phyloP scores from a whole-genome alignment of 2,329 filamentous ascomycete genomes.

The Curvularia eragrostidis region DNA sequence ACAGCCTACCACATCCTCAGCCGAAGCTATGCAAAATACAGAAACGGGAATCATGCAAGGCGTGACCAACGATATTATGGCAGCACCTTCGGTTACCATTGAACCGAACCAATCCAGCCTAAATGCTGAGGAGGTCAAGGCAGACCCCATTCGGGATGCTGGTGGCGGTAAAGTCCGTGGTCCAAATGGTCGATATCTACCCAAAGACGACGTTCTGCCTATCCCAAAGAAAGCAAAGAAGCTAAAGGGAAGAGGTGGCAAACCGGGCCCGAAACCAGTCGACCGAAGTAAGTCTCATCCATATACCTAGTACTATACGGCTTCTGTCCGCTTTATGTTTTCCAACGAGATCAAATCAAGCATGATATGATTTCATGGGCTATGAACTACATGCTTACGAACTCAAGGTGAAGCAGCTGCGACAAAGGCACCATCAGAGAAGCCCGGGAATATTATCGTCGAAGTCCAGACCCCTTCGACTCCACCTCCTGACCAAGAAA shows the following conservation, averaged over 20 bases:
- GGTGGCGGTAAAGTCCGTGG: constrained; percentile 25
- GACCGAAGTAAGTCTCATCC: neutral
- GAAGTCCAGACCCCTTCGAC: constrained; percentile 4
- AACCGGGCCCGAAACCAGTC: neutral
- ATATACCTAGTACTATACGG: neutral
- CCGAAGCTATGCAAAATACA: neutral
- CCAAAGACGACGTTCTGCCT: constrained; percentile 6
- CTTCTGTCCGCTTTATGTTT: neutral
- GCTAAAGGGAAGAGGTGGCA: neutral
- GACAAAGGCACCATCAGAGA: neutral
- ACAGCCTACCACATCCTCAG: neutral
- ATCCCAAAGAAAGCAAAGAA: constrained; percentile 10
- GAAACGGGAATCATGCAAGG: neutral
- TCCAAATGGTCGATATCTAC: constrained; percentile 25
- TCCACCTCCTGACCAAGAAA: neutral
- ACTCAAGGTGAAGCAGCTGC: neutral
- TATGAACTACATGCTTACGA: neutral
- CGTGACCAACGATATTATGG: too few relatives aligned
- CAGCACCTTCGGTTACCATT: neutral
- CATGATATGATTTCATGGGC: neutral
- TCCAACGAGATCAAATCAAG: neutral
- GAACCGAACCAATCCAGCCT: neutral
- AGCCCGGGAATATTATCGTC: neutral
- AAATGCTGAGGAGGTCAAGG: neutral
- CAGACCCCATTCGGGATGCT: constrained; percentile 15